Base-by-base conservation (phyloP, 2,329 filamentous ascomycete species). In the Xylaria sp. region DNA sequence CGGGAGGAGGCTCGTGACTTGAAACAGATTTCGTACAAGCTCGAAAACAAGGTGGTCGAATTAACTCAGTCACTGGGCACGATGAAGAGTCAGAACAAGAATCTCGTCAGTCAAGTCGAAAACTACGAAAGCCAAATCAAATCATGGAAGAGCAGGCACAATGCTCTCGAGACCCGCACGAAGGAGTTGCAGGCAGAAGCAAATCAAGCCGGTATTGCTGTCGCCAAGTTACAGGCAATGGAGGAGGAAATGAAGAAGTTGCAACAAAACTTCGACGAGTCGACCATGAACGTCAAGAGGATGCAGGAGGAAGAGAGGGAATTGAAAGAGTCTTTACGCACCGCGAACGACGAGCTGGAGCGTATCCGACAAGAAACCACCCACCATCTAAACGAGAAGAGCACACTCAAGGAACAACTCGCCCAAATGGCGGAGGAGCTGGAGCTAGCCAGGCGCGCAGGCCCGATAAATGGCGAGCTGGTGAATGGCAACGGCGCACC, bases 31-130 rank as follows among this genome's bases (percentile, higher is more conserved):
- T 98, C 96, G 2, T 99, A 99, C 86, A 98, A 97, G 85, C 85
- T 99, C 75, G 96, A 99, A 81, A 98, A 99, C 87, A 99, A 99
- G 89, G 96, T 99, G 71, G 93, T 99, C 71, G 96, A 99, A 83
- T 88, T 99, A 77, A 99, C 96, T 1, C 96, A 99, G 81, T 93
- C 92, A 58, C 83, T 99, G 75, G 94, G 96, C 73, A 91, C 93
- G 9, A 92, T 97, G 87, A 97, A 97, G 84, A 89, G 91, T 71
- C 93, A 97, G 82, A 99, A 99, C 88, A 98, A 97, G 85, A 88
- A 88, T 67, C 86, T 99, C 69, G 86, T 92, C 74, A 90, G 88
- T 42, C 94, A 98, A 81, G 91, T 99, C 57, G 93, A 98, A 81
- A 98, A 93, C 80, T 98, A 98, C 83, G 95, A 99, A 80, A 91